Percentiles rank a stretch among this genome's conserved stretches.
These are phyloP conservation scores for Suillus clintonianus DNA, from an alignment of 768 basidiomycete species.

Conservation along the genomic window DNA sequence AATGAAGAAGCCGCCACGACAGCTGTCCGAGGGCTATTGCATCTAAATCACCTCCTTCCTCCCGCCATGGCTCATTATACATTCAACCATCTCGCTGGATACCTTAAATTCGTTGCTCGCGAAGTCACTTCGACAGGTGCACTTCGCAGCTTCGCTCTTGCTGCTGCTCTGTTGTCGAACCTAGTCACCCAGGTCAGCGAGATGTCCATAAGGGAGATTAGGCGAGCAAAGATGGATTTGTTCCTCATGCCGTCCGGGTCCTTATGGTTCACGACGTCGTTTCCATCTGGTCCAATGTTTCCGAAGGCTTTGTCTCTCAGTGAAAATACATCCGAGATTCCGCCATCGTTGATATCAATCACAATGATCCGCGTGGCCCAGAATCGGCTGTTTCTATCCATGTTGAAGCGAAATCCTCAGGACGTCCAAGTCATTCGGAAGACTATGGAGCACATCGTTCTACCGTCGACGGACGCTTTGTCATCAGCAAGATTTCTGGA, in stretches of 20 bases:
- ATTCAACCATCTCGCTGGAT: conserved; percentile 72
- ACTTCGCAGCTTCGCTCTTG: conserved; percentile 54
- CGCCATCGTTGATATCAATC: conserved; percentile 50
- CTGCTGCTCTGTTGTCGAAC: conserved; percentile 58
- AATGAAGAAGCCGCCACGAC: conserved; percentile 49
- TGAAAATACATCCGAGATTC: conserved; percentile 41
- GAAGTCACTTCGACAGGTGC: conserved; percentile 44
- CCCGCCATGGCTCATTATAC: conserved; percentile 65
- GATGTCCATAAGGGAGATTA: conserved; percentile 70
- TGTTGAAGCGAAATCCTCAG: conserved; percentile 66
- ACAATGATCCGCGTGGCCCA: conserved; percentile 70
- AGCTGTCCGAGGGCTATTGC: conserved; percentile 57
- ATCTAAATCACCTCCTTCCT: conserved; percentile 57
- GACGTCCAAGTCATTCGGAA: conserved; percentile 71
- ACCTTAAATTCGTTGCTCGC: conserved; percentile 55
- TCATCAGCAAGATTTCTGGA: conserved; percentile 36
- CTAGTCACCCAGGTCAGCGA: conserved; percentile 68
- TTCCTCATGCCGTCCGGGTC: conserved; percentile 71
- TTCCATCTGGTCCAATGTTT: conserved; percentile 64
- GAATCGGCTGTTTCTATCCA: conserved; percentile 63
- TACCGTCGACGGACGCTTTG: conserved; percentile 47
- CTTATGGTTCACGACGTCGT: conserved; percentile 63
- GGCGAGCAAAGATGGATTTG: conserved; percentile 69
- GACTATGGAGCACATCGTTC: conserved; percentile 57
- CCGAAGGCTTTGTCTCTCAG: conserved; percentile 44